These are phyloP conservation scores for Rhodosporidiobolus odoratus DNA, from an alignment of 768 basidiomycete species.

Conservation along the genomic window DNA sequence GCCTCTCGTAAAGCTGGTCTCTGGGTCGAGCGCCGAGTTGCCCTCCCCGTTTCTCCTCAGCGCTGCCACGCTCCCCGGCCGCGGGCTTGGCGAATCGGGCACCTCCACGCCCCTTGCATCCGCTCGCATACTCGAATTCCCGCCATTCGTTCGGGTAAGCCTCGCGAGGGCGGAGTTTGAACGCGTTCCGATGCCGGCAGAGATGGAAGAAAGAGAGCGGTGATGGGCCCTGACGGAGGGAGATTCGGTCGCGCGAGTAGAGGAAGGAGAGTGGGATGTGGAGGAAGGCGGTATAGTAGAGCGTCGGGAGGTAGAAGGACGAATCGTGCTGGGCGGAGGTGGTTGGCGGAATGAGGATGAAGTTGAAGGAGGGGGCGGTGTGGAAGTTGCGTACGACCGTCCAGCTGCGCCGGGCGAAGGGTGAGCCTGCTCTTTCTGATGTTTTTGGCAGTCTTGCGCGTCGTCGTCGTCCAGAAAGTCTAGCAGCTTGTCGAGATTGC, in stretches of 20 bases:
- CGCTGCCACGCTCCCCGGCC: conserved; percentile 30
- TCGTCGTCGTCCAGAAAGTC: conserved; percentile 22
- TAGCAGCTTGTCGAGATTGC: conserved; percentile 26
- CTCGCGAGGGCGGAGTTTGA: neutral
- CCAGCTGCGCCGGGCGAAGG: neutral
- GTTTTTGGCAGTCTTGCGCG: neutral
- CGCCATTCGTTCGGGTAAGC: neutral
- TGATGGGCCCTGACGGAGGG: neutral
- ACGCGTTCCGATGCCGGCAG: neutral
- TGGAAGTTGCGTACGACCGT: neutral
- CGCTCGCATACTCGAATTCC: neutral
- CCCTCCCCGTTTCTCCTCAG: neutral
- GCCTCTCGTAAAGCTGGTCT: neutral
- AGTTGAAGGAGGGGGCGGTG: conserved; percentile 4
- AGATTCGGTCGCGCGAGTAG: neutral
- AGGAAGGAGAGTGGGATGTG: neutral
- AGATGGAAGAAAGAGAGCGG: neutral
- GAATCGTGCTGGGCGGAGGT: neutral
- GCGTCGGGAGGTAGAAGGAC: neutral
- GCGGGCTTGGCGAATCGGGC: conserved; percentile 23
- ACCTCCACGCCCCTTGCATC: neutral
- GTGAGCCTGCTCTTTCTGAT: accelerated
- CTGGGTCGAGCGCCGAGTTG: no score
- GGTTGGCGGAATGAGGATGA: neutral
- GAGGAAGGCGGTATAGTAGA: neutral